Evolutionary conservation across 192 early-diverging fungal genomes (phyloP), one percentile per base, ranked within the genome.

Genomic region (Diversispora epigaea): DNA sequence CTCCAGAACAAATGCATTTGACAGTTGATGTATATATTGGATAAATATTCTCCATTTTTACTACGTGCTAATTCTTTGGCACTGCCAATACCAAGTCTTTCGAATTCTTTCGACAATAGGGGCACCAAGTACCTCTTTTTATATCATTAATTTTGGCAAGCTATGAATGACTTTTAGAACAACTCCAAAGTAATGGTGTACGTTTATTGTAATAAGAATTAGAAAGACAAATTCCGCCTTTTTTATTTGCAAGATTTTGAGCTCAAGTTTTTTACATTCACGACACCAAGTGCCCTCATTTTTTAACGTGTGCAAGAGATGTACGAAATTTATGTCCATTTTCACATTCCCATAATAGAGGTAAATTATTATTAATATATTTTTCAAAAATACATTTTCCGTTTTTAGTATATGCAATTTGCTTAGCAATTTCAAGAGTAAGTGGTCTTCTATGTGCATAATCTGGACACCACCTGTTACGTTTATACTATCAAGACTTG

Each of bases 41-140:
- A 67, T 47, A 67, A 47, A 67, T 43, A 67, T 17, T 67, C 46
- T 12, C 61, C 61, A 21, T 46, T 67, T 49, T 67, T 67, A 47
- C 3, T 67, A 44, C 14, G 12, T 67, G 65, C 65, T 49, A 67
- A 15, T 41, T 67, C 40, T 67, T 67, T 67, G 15, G 65, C 44
- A 47, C 14, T 12, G 5, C 19, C 41, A 67, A 67, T 67, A 67
- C 65, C 65, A 44, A 67, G 46, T 67, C 65, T 67, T 7, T 9
- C 19, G 0, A 6, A 45, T 22, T 46, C 65, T n/a, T n/a, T n/a
- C n/a, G n/a, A n/a, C n/a, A n/a, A n/a, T n/a, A n/a, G n/a, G n/a
- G 25, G 2, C 25, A 32, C 25, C 25, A 32, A 32, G 25, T 32
- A 32, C 25, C 25, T 6, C 65, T 60, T 60, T 60, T 60, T 60